Percentiles rank a stretch among this genome's conserved stretches.
Evolutionary conservation across 2,329 filamentous ascomycete species (phyloP).

Genomic region (Tolypocladium endophyticum): DNA sequence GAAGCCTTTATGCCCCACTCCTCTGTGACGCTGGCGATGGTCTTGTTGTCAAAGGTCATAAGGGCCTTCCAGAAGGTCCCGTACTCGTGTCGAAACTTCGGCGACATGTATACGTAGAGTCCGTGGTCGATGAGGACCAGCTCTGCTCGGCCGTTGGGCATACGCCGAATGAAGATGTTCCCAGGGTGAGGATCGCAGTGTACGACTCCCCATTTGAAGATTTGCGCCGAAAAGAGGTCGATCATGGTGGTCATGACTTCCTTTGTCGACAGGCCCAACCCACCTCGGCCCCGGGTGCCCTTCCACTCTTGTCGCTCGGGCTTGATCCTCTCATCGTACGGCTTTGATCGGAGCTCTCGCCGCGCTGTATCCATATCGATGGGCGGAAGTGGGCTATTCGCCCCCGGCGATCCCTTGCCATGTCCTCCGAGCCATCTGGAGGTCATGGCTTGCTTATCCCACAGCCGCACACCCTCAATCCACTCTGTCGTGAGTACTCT

Average conservation of each 20-base stretch:
- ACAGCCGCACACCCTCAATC: conserved; percentile 89
- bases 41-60: conserved; percentile 84
- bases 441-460: conserved; percentile 79
- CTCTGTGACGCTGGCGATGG: conserved; percentile 59
- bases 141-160: conserved; percentile 73
- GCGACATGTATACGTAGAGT: conserved; percentile 84
- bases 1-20: conserved; percentile 83
- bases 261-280: conserved; percentile 70
- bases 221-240: conserved; percentile 92
- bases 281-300: conserved; percentile 61
- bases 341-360: conserved; percentile 37
- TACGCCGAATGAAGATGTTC: conserved; percentile 88
- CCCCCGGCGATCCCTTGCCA: conserved; percentile 67
- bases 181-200: conserved; percentile 97
- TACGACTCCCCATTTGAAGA: conserved; percentile 92
- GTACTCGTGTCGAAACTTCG: conserved; percentile 77
- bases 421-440: conserved; percentile 69
- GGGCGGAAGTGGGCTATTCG: conserved; percentile 49
- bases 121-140: conserved; percentile 96
- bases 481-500: conserved; percentile 91
- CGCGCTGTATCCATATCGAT: conserved; percentile 37
- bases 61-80: conserved; percentile 87
- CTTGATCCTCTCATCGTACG: conserved; percentile 55
- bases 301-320: conserved; percentile 72
- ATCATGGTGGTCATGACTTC: conserved; percentile 96